Base-by-base conservation (phyloP, 768 basidiomycete genomes). In the Mycena rebaudengoi region DNA sequence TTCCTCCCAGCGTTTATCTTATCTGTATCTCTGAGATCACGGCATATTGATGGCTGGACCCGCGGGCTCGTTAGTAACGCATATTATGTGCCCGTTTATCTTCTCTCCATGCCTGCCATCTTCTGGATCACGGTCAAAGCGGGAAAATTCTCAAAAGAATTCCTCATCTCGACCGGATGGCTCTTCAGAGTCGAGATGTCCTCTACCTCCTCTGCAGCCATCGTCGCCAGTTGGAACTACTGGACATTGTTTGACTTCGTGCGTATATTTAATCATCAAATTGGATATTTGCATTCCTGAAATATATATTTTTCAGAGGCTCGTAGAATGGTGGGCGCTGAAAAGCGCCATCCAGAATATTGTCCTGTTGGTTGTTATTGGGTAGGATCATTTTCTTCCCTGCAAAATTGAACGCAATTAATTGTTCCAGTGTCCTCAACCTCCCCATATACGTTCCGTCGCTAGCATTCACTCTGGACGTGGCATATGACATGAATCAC, bases 401-500 rank as follows among this genome's bases (percentile, higher is more conserved):
- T 4, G 10, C 3, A 21, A 14, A 1, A 4, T 23, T 49, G 37
- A 41, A n/a, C n/a, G n/a, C n/a, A n/a, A n/a, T n/a, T n/a, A 5
- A 14, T 26, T 5, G 1, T 4, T 14, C 11, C 39, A 64, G 63
- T 1, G 69, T 71, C 7, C 60, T 73, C 23, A 71, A 70, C 50
- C 56, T 73, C 14, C 71, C 71, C 3, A 71, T 73, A 13, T 73
- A 65, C 46, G 69, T 73, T 12, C 69, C 70, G 1, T 62, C 70
- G 16, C 45, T 71, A 4, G 72, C 69, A 5, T 69, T 73, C 44
- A 60, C 64, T 21, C 60, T 73, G 12, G 69, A 70, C 30, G 45
- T 68, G n/a, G 64, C 72, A 2, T 73, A 73, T 46, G 61, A 68
- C 55, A 73, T 71, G 72, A 63, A 73, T 28, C 69, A 70, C 51